These are phyloP conservation scores for Lithospermum erythrorhizon DNA, from an alignment of 257 asterid species.

Conservation along the genomic window DNA sequence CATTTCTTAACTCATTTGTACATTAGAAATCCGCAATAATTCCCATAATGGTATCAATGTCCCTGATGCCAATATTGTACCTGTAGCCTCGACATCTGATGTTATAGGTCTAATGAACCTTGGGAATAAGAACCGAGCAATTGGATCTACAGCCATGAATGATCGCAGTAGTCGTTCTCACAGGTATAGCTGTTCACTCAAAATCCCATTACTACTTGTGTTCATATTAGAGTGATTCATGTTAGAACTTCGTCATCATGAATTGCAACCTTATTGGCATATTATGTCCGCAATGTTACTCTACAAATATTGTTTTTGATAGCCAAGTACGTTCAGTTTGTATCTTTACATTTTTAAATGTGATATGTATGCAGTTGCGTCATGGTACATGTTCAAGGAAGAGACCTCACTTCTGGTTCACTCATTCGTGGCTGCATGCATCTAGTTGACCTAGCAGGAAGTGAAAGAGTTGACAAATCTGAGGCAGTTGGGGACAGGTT, in stretches of 20 bases:
- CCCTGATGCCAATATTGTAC: slow-evolving; percentile 60
- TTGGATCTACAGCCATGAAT: slow-evolving; percentile 67
- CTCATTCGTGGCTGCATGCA: slow-evolving; percentile 64
- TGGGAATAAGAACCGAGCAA: slow-evolving; percentile 74
- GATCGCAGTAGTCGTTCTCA: slow-evolving; percentile 83
- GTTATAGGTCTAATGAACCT: slow-evolving; percentile 62
- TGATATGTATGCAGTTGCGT: slow-evolving; percentile 51
- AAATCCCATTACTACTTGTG: too few species aligned
- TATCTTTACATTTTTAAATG: neutral
- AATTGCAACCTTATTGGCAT: too few species aligned
- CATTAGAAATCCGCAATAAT: slow-evolving; percentile 57
- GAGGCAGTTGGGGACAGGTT: slow-evolving; percentile 69
- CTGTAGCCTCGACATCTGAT: slow-evolving; percentile 58
- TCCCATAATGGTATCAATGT: slow-evolving; percentile 49
- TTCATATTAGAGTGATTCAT: too few species aligned
- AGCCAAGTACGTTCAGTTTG: too few species aligned
- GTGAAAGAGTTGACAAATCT: slow-evolving; percentile 69
- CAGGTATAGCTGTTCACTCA: slow-evolving; percentile 28
- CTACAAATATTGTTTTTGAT: neutral
- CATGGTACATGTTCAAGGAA: slow-evolving; percentile 86
- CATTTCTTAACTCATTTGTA: slow-evolving; percentile 37
- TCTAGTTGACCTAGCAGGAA: slow-evolving; percentile 90
- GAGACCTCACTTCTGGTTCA: slow-evolving; percentile 53
- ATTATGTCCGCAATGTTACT: neutral
- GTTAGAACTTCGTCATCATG: too few species aligned